phyloP scores from a whole-genome alignment of 2,329 filamentous ascomycete species.

The Scedosporium aurantiacum region DNA sequence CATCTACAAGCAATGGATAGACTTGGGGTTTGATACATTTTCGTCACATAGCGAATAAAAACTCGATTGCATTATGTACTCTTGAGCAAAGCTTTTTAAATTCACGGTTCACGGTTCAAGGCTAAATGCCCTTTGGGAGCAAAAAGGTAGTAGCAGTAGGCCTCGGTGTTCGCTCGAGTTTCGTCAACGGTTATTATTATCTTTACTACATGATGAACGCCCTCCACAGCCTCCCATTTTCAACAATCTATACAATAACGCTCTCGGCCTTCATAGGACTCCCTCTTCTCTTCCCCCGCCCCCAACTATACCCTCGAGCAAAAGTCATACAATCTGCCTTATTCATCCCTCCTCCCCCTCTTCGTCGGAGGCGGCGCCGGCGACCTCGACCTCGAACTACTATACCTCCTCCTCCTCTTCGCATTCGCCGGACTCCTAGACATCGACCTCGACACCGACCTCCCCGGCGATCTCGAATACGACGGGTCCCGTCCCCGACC shows the following conservation, averaged over 20 bases:
- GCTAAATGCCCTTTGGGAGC: background rate
- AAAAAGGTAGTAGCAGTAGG: background rate
- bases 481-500: slow-evolving; percentile 8
- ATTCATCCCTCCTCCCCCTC: slow-evolving; percentile 8
- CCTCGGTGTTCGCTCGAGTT: background rate
- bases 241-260: background rate
- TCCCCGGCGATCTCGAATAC: slow-evolving; percentile 9
- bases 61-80: too few relatives aligned
- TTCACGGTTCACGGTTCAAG: too few relatives aligned
- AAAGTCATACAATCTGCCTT: background rate
- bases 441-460: background rate
- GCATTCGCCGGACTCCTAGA: slow-evolving; percentile 4
- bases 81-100: too few relatives aligned
- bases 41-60: too few relatives aligned
- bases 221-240: too few relatives aligned
- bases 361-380: slow-evolving; percentile 9
- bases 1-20: background rate
- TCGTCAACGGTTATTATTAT: background rate
- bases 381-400: slow-evolving; percentile 6
- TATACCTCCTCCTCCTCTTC: slow-evolving; percentile 9
- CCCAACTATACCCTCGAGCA: background rate
- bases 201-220: too few relatives aligned
- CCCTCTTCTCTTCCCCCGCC: background rate
- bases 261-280: background rate
- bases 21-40: background rate